Conservation (phyloP, 495 filamentous ascomycete genomes). For the Aspergillus egyptiacus region DNA sequence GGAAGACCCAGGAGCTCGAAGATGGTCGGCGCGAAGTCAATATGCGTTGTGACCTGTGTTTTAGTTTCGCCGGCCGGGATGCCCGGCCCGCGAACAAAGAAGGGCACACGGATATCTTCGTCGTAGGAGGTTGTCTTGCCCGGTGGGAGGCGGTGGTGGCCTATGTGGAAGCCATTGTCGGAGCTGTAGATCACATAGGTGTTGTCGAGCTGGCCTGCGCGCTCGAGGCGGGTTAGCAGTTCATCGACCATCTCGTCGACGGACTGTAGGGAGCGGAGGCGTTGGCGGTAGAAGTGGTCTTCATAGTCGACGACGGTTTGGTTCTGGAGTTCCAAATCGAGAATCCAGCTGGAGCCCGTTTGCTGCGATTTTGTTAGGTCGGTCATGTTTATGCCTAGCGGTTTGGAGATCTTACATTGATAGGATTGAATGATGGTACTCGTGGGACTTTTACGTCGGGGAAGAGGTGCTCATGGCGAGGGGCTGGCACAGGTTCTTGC, state of each 20-base stretch:
- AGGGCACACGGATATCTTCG: conserved; percentile 67
- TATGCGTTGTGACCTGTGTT: conserved; percentile 52
- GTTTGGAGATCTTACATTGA: conserved; percentile 45
- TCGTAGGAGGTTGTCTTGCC: conserved; percentile 69
- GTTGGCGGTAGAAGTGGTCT: conserved; percentile 61
- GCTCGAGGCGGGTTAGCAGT: conserved; percentile 47
- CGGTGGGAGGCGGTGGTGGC: conserved; percentile 65
- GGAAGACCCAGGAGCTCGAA: conserved; percentile 37
- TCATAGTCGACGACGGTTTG: conserved; percentile 56
- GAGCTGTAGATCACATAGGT: conserved; percentile 68
- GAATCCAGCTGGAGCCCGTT: conserved; percentile 59
- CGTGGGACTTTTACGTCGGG: conserved; percentile 35
- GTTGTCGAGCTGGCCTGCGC: conserved; percentile 52
- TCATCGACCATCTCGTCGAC: conserved; percentile 66
- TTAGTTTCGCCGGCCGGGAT: conserved; percentile 38
- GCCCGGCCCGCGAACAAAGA: conserved; percentile 56
- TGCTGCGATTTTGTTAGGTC: conserved; percentile 40
- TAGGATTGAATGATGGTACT: conserved; percentile 38
- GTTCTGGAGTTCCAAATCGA: conserved; percentile 45
- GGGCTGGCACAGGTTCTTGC: conserved; percentile 45
- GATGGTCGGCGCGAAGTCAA: conserved; percentile 56
- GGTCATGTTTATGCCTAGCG: conserved; percentile 44
- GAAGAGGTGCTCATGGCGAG: conserved; percentile 37
- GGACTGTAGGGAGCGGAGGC: conserved; percentile 57
- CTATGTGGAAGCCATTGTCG: conserved; percentile 72